These are phyloP conservation scores for Candida railenensis DNA, from an alignment of 805 yeast genomes.

Conservation along the genomic window DNA sequence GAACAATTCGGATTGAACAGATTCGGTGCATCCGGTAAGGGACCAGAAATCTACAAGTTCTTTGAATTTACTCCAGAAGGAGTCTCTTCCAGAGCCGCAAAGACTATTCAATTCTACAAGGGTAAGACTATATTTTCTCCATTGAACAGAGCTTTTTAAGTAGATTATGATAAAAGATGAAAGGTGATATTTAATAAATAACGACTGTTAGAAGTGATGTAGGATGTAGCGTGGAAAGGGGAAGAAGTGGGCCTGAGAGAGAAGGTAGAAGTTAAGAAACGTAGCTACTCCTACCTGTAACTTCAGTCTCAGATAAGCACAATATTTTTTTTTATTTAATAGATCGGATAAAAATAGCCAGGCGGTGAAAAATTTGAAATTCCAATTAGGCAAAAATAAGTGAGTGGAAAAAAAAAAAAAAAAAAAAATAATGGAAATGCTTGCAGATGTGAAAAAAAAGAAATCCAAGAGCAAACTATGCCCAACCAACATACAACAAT, in stretches of 20 bases:
- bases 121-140: conserved; percentile 73
- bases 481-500: background rate
- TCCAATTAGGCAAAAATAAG: background rate
- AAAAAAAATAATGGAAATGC: background rate
- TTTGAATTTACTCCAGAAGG: conserved; percentile 94
- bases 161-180: background rate
- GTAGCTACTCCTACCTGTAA: background rate
- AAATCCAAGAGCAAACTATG: background rate
- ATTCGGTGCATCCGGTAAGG: conserved; percentile 97
- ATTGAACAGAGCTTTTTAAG: conserved; percentile 72
- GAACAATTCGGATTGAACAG: conserved; percentile 93
- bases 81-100: conserved; percentile 78
- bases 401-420: background rate
- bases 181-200: background rate
- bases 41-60: conserved; percentile 73
- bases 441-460: background rate
- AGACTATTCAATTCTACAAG: conserved; percentile 80
- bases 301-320: too few species aligned
- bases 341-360: too few species aligned
- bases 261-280: background rate
- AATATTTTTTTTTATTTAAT: background rate
- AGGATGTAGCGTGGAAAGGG: background rate
- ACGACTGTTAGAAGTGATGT: background rate
- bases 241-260: background rate
- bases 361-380: conserved; percentile 1